phyloP scores from a whole-genome alignment of 257 asterid species.

The Eustoma russellianum region DNA sequence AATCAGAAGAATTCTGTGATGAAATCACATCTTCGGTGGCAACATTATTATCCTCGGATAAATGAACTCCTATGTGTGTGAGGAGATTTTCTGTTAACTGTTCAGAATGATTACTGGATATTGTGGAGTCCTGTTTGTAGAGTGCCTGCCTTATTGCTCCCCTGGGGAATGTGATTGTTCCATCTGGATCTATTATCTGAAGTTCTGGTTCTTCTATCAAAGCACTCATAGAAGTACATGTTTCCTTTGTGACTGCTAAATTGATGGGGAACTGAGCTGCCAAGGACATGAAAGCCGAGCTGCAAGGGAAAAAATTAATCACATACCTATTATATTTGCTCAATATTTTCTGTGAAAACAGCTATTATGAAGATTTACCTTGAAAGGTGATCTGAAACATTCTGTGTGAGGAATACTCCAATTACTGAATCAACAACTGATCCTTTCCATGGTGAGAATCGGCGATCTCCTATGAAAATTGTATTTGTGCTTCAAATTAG shows the following conservation, averaged over 20 bases:
- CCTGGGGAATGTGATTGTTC: slow-evolving; percentile 32
- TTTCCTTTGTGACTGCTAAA: slow-evolving; percentile 17
- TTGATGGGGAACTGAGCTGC: slow-evolving; percentile 67
- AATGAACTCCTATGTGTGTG: slow-evolving; percentile 14
- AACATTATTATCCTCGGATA: slow-evolving; percentile 22
- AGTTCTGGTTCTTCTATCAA: slow-evolving; percentile 44
- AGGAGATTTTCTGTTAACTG: slow-evolving; percentile 20
- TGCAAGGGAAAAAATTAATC: slow-evolving; percentile 24
- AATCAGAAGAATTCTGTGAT: slow-evolving; percentile 74
- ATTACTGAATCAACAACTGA: slow-evolving; percentile 96
- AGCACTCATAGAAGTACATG: slow-evolving; percentile 20
- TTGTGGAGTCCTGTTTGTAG: slow-evolving; percentile 31
- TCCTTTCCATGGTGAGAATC: slow-evolving; percentile 94
- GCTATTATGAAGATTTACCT: slow-evolving; percentile 40
- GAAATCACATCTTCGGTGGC: slow-evolving; percentile 57
- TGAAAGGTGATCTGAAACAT: slow-evolving; percentile 94
- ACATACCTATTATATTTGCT: background rate
- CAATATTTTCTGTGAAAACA: background rate
- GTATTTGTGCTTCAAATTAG: background rate
- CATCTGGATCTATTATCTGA: slow-evolving; percentile 62
- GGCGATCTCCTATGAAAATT: slow-evolving; percentile 67
- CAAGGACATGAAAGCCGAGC: slow-evolving; percentile 92
- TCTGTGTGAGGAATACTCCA: slow-evolving; percentile 96
- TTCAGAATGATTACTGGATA: slow-evolving; percentile 27
- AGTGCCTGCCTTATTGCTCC: slow-evolving; percentile 29